A percentile compares a stretch with the other conserved stretches of the same genome.
Evolutionary conservation across 2,329 filamentous ascomycete species (phyloP).

Genomic region (Gnomoniopsis sp.): DNA sequence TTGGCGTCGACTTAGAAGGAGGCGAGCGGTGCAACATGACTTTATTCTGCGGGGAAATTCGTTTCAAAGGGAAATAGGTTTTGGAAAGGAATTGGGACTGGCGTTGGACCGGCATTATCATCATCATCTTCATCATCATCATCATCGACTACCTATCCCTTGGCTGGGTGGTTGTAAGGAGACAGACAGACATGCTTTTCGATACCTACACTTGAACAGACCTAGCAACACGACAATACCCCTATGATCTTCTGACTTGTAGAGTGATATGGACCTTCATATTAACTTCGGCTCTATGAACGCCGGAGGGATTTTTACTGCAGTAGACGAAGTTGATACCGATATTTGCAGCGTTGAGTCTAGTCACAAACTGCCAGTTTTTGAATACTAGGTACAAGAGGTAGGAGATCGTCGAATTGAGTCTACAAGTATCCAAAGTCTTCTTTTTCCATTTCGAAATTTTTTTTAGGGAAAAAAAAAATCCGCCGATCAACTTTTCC

Average conservation of each 20-base stretch:
- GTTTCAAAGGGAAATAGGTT: conserved; percentile 5
- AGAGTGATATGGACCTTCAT: neutral
- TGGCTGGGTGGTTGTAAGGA: conserved; percentile 16
- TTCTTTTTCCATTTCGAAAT: neutral
- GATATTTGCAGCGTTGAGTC: too few relatives aligned
- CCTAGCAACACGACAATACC: conserved; percentile 9
- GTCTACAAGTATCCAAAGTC: neutral
- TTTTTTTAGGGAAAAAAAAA: neutral
- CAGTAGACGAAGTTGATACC: too few relatives aligned
- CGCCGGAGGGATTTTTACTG: too few relatives aligned
- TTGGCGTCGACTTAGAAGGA: conserved; percentile 40
- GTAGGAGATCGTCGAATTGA: neutral
- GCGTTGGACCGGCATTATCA: conserved; percentile 13
- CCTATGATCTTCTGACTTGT: neutral
- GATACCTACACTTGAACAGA: conserved; percentile 20
- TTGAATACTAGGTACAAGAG: neutral
- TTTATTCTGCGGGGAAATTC: conserved; percentile 6
- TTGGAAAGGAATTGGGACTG: conserved; percentile 14
- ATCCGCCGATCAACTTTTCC: neutral
- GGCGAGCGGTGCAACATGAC: conserved; percentile 12
- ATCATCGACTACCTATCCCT: conserved; percentile 9
- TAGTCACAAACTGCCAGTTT: neutral
- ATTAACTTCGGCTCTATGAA: neutral
- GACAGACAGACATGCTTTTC: conserved; percentile 15
- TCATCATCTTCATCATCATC: neutral